Conservation (phyloP, 1,284 basidiomycete species). For the Cryptococcus sp. region DNA sequence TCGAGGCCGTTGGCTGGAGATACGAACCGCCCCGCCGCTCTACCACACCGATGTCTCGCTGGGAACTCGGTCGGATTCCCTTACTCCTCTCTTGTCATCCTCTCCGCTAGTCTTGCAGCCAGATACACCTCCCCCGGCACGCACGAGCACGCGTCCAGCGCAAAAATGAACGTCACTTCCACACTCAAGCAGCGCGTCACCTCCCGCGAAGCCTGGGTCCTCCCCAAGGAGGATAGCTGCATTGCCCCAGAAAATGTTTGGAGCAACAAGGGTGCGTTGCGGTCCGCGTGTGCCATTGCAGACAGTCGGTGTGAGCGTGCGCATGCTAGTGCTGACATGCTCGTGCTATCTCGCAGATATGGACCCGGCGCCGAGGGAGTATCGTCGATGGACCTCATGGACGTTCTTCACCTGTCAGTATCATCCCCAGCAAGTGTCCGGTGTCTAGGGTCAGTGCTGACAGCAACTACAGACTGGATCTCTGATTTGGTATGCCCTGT, state of each 20-base stretch:
- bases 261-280: conserved; percentile 38
- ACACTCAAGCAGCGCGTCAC: conserved; percentile 11
- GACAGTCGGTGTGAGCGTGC: not conserved
- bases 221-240: conserved; percentile 41
- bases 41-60: too few relatives aligned
- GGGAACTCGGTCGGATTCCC: too few relatives aligned
- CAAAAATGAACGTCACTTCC: too few relatives aligned
- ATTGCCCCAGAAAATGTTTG: conserved; percentile 40
- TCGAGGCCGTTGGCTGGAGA: too few relatives aligned
- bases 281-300: not conserved
- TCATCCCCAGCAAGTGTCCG: not conserved
- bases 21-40: too few relatives aligned
- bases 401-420: conserved; percentile 38
- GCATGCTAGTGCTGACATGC: not conserved
- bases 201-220: conserved; percentile 24
- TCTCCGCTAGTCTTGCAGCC: too few relatives aligned
- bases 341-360: conserved; percentile 24
- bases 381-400: conserved; percentile 36
- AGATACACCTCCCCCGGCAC: too few relatives aligned
- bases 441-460: not conserved
- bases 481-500: conserved; percentile 22
- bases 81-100: too few relatives aligned
- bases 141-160: too few relatives aligned
- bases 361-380: conserved; percentile 37
- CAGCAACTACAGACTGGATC: conserved; percentile 30